Evolutionary conservation across 1,284 basidiomycete genomes (phyloP), one percentile per base, ranked within the genome.

Genomic region (Boletus semigastroideus): DNA sequence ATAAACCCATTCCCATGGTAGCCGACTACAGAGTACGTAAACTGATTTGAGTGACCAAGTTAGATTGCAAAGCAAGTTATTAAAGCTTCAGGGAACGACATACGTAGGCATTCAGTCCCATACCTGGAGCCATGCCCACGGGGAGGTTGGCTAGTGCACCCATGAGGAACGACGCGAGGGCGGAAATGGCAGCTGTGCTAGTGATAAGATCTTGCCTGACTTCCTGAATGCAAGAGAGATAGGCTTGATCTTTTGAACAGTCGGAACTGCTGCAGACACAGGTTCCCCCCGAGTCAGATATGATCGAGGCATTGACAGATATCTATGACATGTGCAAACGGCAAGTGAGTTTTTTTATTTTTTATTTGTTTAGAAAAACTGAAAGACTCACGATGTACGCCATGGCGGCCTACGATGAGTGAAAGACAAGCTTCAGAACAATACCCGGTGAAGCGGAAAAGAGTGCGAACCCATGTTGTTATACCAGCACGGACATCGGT

Each of bases 21-120:
- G 9, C 92, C 92, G 41, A 94, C 92, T 39, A 94, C 83, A 17
- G 90, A 92, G 72, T 91, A 94, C 17, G 92, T 80, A 69, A 95
- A 94, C 86, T 94, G 55, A 33, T 31, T 37, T 22, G 10, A 9
- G 4, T 13, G 36, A 39, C 20, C 36, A 25, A 47, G 59, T 25
- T 36, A 48, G 34, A 19, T 20, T 19, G 39, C 22, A 42, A 28
- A 27, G 48, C 34, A 14, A 34, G 33, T 51, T 14, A 16, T 51
- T 14, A 16, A 42, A 43, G 25, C 47, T 33, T 13, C 34, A 38
- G 5, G 10, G 17, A 30, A 50, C 16, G 22, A 76, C 84, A 59
- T 63, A 88, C 87, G 60, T 89, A 94, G 25, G 91, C 91, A 67
- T 94, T 94, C 37, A 93, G 73, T 54, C 90, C 89, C 58, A 92